Conservation (phyloP, 1,284 basidiomycete species). For the Irpex sp. region DNA sequence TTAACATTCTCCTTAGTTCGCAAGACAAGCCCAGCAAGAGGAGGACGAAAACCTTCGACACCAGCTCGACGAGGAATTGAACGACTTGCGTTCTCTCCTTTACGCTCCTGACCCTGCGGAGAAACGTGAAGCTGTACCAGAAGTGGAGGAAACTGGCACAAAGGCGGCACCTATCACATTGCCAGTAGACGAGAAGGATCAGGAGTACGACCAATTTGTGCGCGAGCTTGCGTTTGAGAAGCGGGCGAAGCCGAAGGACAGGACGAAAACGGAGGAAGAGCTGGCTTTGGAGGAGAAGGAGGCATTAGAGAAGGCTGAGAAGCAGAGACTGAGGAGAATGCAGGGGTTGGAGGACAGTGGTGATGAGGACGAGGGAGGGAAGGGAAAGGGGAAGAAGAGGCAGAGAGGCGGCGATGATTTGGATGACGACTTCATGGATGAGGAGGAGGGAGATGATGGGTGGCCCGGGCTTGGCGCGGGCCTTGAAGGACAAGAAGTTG, state of each 20-base stretch:
- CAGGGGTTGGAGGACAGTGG: conserved; percentile 72
- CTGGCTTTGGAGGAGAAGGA: conserved; percentile 87
- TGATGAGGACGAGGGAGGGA: conserved; percentile 49
- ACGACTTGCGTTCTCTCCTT: conserved; percentile 78
- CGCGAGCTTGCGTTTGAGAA: conserved; percentile 92
- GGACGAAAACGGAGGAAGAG: conserved; percentile 97
- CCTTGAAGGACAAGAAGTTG: conserved; percentile 30
- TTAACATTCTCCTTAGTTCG: conserved; percentile 46
- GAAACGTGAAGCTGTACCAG: conserved; percentile 19
- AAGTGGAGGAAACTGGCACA: background rate
- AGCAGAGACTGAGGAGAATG: conserved; percentile 81
- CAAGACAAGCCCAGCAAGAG: conserved; percentile 86
- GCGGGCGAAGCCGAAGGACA: conserved; percentile 91
- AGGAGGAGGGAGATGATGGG: conserved; percentile 40
- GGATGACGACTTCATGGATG: conserved; percentile 83
- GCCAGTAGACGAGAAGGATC: conserved; percentile 32
- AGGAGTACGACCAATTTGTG: conserved; percentile 88
- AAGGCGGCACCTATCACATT: conserved; percentile 4
- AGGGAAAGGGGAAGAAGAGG: conserved; percentile 34
- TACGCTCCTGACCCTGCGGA: conserved; percentile 50
- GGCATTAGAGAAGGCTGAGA: conserved; percentile 83
- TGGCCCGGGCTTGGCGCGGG: conserved; percentile 46
- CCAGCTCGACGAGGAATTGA: conserved; percentile 87
- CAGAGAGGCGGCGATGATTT: conserved; percentile 78
- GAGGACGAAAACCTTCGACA: conserved; percentile 85